Conservation (phyloP, 129 eudicot species). For the Tagetes patula region DNA sequence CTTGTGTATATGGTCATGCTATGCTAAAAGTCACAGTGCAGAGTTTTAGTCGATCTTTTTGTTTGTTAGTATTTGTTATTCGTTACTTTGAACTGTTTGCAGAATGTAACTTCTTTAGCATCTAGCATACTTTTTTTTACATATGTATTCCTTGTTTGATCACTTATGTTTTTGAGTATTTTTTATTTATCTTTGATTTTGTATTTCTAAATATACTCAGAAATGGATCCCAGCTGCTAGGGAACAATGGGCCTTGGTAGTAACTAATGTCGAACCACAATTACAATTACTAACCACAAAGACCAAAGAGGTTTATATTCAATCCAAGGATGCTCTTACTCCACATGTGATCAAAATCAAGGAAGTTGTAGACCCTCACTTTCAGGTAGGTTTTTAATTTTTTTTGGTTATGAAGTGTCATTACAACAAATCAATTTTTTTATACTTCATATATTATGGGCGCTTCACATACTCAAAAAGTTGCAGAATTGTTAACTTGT, state of each 20-base stretch:
- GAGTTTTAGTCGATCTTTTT: not conserved
- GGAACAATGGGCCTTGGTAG: slow-evolving; percentile 45
- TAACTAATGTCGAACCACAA: slow-evolving; percentile 45
- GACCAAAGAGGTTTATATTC: slow-evolving; percentile 44
- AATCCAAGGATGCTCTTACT: slow-evolving; percentile 43
- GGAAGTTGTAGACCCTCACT: slow-evolving; percentile 58
- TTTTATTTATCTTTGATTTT: not conserved
- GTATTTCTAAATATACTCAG: slow-evolving; percentile 27
- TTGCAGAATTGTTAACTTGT: not conserved
- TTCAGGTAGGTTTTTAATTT: slow-evolving; percentile 44
- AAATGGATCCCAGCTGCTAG: slow-evolving; percentile 58
- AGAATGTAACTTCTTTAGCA: slow-evolving; percentile 9
- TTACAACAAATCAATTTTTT: not conserved
- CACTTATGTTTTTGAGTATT: not conserved
- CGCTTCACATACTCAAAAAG: not conserved
- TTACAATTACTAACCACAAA: slow-evolving; percentile 43
- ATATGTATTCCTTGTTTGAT: slow-evolving; percentile 13
- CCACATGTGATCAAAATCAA: slow-evolving; percentile 51
- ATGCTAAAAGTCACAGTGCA: not conserved
- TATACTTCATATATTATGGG: not conserved
- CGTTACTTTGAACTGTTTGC: not conserved
- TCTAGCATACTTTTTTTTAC: not conserved
- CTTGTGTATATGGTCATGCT: not conserved
- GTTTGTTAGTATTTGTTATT: not conserved
- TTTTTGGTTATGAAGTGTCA: not conserved